Percentiles rank a stretch among this genome's conserved stretches.
phyloP scores from a whole-genome alignment of 2,329 filamentous ascomycete genomes.

The Epicoccum sorghinum region DNA sequence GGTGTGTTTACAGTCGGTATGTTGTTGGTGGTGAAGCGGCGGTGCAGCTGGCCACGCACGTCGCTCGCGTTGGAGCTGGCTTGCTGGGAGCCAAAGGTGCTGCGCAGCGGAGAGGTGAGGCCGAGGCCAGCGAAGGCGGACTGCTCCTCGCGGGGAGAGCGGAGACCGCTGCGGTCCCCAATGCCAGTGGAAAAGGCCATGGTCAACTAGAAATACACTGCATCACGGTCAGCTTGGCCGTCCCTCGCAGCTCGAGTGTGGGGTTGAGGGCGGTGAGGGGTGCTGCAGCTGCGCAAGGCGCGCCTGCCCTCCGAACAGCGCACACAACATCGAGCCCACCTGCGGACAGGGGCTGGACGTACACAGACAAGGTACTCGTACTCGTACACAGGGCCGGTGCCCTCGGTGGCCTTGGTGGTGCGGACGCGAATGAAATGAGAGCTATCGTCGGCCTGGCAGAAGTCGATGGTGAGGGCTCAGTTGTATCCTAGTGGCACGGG shows the following conservation, averaged over 20 bases:
- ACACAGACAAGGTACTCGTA: slow-evolving; percentile 19
- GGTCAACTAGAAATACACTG: slow-evolving; percentile 48
- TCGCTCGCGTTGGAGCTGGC: slow-evolving; percentile 59
- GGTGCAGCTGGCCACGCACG: slow-evolving; percentile 77
- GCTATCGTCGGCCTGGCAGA: slow-evolving; percentile 17
- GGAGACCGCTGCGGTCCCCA: slow-evolving; percentile 76
- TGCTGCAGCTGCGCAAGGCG: slow-evolving; percentile 23
- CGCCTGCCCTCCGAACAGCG: slow-evolving; percentile 14
- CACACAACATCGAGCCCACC: slow-evolving; percentile 8
- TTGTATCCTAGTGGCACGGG: slow-evolving; percentile 16
- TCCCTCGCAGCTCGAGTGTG: slow-evolving; percentile 28
- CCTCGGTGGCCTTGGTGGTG: slow-evolving; percentile 27
- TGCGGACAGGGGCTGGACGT: slow-evolving; percentile 33
- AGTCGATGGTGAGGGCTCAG: slow-evolving; percentile 21
- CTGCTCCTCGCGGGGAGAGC: slow-evolving; percentile 73
- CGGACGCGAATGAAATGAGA: slow-evolving; percentile 14
- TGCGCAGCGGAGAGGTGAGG: slow-evolving; percentile 65
- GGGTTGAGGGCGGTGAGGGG: slow-evolving; percentile 46
- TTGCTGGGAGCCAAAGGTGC: slow-evolving; percentile 59
- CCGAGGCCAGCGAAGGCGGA: slow-evolving; percentile 75
- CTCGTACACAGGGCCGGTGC: slow-evolving; percentile 36
- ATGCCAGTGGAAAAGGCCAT: slow-evolving; percentile 71
- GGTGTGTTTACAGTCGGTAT: slow-evolving; percentile 78
- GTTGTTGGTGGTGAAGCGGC: slow-evolving; percentile 91
- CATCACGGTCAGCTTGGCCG: slow-evolving; percentile 35